phyloP scores from a whole-genome alignment of 1,284 basidiomycete species.

The Agaricales sp. region DNA sequence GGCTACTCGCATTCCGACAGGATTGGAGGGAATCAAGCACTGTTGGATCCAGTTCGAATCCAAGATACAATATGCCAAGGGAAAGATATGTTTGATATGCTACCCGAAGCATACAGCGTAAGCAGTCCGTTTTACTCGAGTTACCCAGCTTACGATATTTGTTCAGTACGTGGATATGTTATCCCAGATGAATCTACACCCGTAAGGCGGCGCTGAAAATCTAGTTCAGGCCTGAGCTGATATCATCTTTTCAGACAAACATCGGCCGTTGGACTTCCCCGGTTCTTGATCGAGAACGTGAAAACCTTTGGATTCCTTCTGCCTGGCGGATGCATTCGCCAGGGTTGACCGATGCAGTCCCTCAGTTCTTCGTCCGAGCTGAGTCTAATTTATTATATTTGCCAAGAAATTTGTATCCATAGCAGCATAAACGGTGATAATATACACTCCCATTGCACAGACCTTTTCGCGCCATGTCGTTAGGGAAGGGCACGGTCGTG shows the following conservation, averaged over 20 bases:
- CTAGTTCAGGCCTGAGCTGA: constrained; percentile 3
- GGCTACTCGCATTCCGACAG: constrained; percentile 61
- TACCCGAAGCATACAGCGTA: constrained; percentile 52
- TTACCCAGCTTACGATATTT: constrained; percentile 6
- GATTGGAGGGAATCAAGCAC: constrained; percentile 41
- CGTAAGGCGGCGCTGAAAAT: too few relatives aligned
- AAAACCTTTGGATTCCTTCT: constrained; percentile 44
- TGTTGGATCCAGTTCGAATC: constrained; percentile 42
- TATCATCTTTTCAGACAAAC: constrained; percentile 19
- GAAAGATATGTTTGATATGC: constrained; percentile 56
- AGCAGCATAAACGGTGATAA: background rate
- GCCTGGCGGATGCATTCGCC: constrained; percentile 41
- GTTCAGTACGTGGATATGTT: constrained; percentile 40
- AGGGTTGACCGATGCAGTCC: background rate
- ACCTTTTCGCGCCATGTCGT: too few relatives aligned
- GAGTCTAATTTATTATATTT: background rate
- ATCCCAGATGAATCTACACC: constrained; percentile 37
- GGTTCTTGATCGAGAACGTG: constrained; percentile 39
- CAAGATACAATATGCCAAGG: constrained; percentile 52
- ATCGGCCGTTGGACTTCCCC: constrained; percentile 42
- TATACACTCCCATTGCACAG: background rate
- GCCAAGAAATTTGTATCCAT: background rate
- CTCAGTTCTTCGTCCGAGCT: too few relatives aligned
- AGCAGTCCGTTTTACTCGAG: constrained; percentile 14
- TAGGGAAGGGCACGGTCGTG: too few relatives aligned